Conservation (phyloP, 2,329 filamentous ascomycete genomes). For the Tolypocladium sp. region DNA sequence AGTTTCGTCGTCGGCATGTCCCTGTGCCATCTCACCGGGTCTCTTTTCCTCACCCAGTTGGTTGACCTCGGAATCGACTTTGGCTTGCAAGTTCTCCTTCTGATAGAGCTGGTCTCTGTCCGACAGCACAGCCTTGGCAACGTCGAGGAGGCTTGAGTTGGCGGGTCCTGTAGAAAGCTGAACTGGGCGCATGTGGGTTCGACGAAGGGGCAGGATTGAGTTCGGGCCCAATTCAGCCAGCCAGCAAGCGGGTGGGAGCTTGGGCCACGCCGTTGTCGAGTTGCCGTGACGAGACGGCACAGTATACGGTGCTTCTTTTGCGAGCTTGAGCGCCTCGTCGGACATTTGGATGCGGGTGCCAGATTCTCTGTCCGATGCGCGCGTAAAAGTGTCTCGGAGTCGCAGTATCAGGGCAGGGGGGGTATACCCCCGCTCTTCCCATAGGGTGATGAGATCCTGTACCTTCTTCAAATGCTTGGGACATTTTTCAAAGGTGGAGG, state of each 20-base stretch:
- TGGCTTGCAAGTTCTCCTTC: constrained; percentile 34
- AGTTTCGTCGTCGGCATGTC: constrained; percentile 56
- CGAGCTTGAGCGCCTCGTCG: constrained; percentile 23
- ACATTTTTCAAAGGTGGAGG: constrained; percentile 48
- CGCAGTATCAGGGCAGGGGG: constrained; percentile 40
- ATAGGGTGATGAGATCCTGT: constrained; percentile 54
- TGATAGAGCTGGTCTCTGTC: constrained; percentile 63
- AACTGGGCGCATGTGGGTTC: constrained; percentile 61
- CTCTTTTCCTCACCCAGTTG: constrained; percentile 63
- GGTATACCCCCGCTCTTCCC: constrained; percentile 61
- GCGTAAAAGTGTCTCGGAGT: constrained; percentile 48
- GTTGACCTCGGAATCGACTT: constrained; percentile 51
- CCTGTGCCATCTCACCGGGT: constrained; percentile 56
- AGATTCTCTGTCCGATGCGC: constrained; percentile 17
- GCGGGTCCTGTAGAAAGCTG: constrained; percentile 61
- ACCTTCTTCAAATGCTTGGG: constrained; percentile 61
- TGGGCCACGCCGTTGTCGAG: constrained; percentile 63
- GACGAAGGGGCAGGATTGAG: constrained; percentile 64
- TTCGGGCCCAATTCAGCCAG: constrained; percentile 71
- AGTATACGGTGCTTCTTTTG: constrained; percentile 54
- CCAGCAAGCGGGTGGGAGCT: constrained; percentile 74
- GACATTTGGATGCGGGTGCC: constrained; percentile 10
- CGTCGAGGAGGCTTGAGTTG: constrained; percentile 53
- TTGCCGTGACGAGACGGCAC: constrained; percentile 75
- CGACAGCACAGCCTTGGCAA: constrained; percentile 61